These are phyloP conservation scores for Eremochloa ophiuroides DNA, from an alignment of 176 grass and related monocot genomes.

Conservation along the genomic window DNA sequence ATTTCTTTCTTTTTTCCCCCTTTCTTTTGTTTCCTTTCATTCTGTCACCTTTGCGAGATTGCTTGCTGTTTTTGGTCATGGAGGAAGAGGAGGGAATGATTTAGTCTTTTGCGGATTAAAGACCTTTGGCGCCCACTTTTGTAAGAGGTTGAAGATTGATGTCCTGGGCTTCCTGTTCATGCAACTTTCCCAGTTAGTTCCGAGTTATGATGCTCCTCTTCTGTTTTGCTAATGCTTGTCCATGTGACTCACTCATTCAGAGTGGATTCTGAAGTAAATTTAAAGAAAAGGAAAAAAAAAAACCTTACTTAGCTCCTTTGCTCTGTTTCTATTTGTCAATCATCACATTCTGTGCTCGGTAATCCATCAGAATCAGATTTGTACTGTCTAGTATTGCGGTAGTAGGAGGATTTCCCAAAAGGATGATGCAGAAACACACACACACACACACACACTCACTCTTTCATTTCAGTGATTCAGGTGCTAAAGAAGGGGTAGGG, in stretches of 20 bases:
- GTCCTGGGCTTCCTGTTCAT: neutral
- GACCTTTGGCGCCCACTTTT: slow-evolving; percentile 32
- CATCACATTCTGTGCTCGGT: neutral
- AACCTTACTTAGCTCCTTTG: neutral
- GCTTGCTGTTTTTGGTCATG: slow-evolving; percentile 35
- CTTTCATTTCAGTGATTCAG: slow-evolving; percentile 32
- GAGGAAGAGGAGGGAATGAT: slow-evolving; percentile 23
- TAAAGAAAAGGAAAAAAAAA: neutral
- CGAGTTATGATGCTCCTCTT: neutral
- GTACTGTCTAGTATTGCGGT: neutral
- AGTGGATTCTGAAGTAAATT: neutral
- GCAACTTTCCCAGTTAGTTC: neutral
- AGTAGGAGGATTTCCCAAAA: too few relatives aligned
- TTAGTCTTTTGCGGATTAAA: slow-evolving; percentile 47
- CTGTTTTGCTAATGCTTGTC: neutral
- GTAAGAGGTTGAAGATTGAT: slow-evolving; percentile 32
- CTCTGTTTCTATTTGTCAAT: neutral
- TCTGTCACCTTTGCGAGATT: slow-evolving; percentile 25
- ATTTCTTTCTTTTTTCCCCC: neutral
- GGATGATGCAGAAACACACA: too few relatives aligned
- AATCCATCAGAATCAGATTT: neutral
- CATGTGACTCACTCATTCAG: slow-evolving; percentile 7
- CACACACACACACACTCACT: too few relatives aligned
- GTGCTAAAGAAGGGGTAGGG: slow-evolving; percentile 18
- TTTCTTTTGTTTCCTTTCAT: slow-evolving; percentile 9